A percentile compares a stretch with the other conserved stretches of the same genome.
These are phyloP conservation scores for Fusarium agapanthi DNA, from an alignment of 2,329 filamentous ascomycete species.

Conservation along the genomic window DNA sequence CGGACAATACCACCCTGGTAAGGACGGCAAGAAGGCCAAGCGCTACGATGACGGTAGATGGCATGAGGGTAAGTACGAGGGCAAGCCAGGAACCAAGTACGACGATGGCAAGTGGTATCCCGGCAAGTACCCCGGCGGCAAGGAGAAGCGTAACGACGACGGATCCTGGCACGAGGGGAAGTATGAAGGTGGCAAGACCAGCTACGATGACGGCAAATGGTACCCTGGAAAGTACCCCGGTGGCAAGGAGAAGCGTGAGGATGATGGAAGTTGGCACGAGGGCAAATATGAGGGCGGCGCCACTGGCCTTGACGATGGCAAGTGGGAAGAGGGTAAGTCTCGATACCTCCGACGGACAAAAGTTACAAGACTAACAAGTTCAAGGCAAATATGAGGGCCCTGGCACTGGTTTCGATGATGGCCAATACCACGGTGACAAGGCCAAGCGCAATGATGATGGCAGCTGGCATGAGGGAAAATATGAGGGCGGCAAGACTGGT, in stretches of 20 bases:
- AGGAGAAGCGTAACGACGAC: constrained; percentile 7
- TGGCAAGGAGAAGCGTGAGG: neutral
- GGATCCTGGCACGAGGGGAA: neutral
- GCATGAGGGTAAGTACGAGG: constrained; percentile 21
- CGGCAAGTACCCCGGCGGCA: constrained; percentile 11
- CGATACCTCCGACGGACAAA: accelerated
- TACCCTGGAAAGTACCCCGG: constrained; percentile 30
- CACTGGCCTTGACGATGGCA: neutral
- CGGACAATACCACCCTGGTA: neutral
- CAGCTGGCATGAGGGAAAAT: constrained; percentile 8
- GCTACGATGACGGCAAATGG: constrained; percentile 20
- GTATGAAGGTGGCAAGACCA: neutral
- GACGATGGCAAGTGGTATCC: constrained; percentile 9
- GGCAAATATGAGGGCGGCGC: constrained; percentile 19
- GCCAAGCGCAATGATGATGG: neutral
- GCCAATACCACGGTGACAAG: neutral
- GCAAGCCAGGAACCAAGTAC: constrained; percentile 4
- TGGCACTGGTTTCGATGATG: neutral
- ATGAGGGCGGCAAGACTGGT: constrained; percentile 2
- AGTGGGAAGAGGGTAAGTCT: neutral
- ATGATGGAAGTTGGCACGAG: neutral
- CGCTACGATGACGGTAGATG: constrained; percentile 8
- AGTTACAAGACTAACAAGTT: neutral
- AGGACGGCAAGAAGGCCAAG: neutral
- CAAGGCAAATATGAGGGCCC: constrained; percentile 17